Evolutionary conservation across 106 monocot species (phyloP).

Genomic region (Dendrobium catenatum): DNA sequence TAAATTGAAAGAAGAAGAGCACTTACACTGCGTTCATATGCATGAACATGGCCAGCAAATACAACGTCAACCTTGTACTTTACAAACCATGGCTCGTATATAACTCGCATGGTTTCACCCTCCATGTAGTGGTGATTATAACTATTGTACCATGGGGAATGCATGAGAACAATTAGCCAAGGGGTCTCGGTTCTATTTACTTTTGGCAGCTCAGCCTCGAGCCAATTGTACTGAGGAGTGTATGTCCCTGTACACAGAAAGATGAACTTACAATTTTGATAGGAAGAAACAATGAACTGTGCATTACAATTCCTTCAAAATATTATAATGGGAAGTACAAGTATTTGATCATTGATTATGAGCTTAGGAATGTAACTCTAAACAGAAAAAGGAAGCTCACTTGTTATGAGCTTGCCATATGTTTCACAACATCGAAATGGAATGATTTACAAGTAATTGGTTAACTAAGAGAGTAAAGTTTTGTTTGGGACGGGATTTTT

Average conservation of each 20-base stretch:
- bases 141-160: constrained; percentile 85
- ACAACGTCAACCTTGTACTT: constrained; percentile 75
- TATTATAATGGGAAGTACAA: too few species aligned
- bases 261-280: not conserved
- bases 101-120: constrained; percentile 79
- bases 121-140: constrained; percentile 90
- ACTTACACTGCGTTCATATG: constrained; percentile 81
- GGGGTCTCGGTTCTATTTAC: constrained; percentile 76
- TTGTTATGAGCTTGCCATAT: too few species aligned
- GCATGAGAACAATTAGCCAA: constrained; percentile 79
- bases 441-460: too few species aligned
- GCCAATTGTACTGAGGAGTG: constrained; percentile 80
- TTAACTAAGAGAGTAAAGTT: too few species aligned
- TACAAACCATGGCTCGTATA: constrained; percentile 77
- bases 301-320: too few species aligned
- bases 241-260: constrained; percentile 49
- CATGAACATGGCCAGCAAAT: constrained; percentile 82
- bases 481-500: too few species aligned
- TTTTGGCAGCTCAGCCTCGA: constrained; percentile 57
- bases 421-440: too few species aligned
- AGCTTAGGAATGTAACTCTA: too few species aligned
- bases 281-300: too few species aligned
- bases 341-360: too few species aligned
- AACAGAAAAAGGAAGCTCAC: too few species aligned
- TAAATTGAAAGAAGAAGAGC: not conserved